These are phyloP conservation scores for Dothidotthia symphoricarpi DNA, from an alignment of 2,329 filamentous ascomycete species.

Conservation along the genomic window DNA sequence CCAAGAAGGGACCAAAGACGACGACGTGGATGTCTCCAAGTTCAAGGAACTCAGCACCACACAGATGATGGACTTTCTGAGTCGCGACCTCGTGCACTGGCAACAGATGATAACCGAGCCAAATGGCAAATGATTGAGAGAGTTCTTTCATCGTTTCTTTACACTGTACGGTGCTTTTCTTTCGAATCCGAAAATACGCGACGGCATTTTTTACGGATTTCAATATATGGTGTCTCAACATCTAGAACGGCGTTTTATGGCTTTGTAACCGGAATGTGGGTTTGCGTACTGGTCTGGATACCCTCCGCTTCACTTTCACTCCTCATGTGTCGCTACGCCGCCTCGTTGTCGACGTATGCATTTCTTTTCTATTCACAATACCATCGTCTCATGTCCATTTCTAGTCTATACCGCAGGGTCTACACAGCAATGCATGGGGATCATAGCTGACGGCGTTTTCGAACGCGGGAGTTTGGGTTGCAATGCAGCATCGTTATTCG, in stretches of 20 bases:
- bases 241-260: slow-evolving; percentile 18
- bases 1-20: slow-evolving; percentile 43
- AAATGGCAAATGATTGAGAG: slow-evolving; percentile 25
- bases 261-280: slow-evolving; percentile 2
- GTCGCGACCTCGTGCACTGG: slow-evolving; percentile 78
- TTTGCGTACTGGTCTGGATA: slow-evolving; percentile 25
- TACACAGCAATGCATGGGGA: not conserved
- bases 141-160: not conserved
- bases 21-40: slow-evolving; percentile 30
- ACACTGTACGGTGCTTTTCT: slow-evolving; percentile 3
- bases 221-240: no score
- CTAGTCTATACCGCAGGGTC: not conserved
- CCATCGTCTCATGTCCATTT: not conserved
- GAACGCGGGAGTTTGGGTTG: no score
- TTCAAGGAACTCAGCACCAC: slow-evolving; percentile 76
- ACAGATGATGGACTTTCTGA: slow-evolving; percentile 89
- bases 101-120: slow-evolving; percentile 56
- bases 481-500: slow-evolving; percentile 5
- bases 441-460: no score
- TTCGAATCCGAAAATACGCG: not conserved
- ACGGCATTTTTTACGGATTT: no score
- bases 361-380: not conserved
- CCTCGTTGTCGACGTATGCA: not conserved
- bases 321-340: not conserved
- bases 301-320: slow-evolving; percentile 28